Conservation (phyloP, 768 basidiomycete species). For the Strobilomyces echinocephalus region DNA sequence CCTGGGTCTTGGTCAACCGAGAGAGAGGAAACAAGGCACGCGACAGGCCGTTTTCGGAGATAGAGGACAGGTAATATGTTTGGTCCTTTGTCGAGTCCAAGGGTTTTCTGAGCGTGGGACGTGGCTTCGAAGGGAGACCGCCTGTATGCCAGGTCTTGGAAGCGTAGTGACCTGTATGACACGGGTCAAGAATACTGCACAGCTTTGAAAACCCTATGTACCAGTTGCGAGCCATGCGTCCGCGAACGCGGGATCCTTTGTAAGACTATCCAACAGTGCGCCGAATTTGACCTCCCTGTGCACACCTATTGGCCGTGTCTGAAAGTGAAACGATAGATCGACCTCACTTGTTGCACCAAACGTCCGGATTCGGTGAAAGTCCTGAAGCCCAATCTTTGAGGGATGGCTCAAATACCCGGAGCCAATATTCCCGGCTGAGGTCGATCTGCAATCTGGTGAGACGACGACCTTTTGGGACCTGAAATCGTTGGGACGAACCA, state of each 20-base stretch:
- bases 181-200: not conserved
- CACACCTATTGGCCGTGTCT: not conserved
- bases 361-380: constrained; percentile 86
- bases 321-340: not conserved
- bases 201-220: constrained; percentile 22
- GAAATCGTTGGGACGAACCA: constrained; percentile 41
- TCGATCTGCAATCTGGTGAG: constrained; percentile 54
- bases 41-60: constrained; percentile 59
- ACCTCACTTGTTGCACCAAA: constrained; percentile 79
- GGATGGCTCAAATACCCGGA: constrained; percentile 83
- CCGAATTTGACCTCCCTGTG: constrained; percentile 88
- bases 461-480: not conserved
- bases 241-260: constrained; percentile 26
- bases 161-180: constrained; percentile 75
- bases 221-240: constrained; percentile 79
- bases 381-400: constrained; percentile 74
- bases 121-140: constrained; percentile 14
- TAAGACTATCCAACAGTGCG: constrained; percentile 66
- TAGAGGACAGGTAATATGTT: constrained; percentile 83
- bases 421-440: constrained; percentile 89
- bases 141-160: constrained; percentile 49
- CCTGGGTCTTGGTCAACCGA: constrained; percentile 58
- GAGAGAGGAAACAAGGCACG: constrained; percentile 80
- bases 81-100: constrained; percentile 77
- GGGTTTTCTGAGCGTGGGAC: constrained; percentile 52